Percentiles rank a stretch among this genome's conserved stretches.
Evolutionary conservation across 2,329 filamentous ascomycete species (phyloP).

Genomic region (Epicoccum sorghinum): DNA sequence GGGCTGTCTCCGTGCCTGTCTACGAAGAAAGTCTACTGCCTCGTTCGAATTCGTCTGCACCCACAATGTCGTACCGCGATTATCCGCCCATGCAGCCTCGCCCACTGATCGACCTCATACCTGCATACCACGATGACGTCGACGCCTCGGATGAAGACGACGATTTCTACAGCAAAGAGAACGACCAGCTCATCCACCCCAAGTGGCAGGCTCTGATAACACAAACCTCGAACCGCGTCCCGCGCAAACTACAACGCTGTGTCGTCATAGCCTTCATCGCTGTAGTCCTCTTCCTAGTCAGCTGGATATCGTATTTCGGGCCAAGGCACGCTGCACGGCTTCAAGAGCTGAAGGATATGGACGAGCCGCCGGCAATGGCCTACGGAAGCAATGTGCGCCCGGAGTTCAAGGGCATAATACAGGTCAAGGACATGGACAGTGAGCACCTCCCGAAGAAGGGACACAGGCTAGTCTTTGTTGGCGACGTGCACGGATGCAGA

Average conservation of each 20-base stretch:
- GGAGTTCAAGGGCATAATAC: slow-evolving; percentile 57
- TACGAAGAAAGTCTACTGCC: slow-evolving; percentile 1
- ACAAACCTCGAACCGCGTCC: slow-evolving; percentile 36
- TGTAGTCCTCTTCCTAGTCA: slow-evolving; percentile 37
- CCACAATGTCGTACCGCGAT: slow-evolving; percentile 35
- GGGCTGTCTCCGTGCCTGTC: background rate
- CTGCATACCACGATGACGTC: slow-evolving; percentile 32
- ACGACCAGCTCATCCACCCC: slow-evolving; percentile 41
- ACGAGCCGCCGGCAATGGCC: slow-evolving; percentile 29
- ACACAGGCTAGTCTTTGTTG: slow-evolving; percentile 77
- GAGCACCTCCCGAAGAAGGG: slow-evolving; percentile 52
- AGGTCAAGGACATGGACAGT: slow-evolving; percentile 57
- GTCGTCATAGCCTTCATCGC: slow-evolving; percentile 41
- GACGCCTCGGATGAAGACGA: slow-evolving; percentile 50
- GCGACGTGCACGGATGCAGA: slow-evolving; percentile 91
- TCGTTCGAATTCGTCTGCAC: background rate
- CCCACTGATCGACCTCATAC: slow-evolving; percentile 41
- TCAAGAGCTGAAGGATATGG: slow-evolving; percentile 45
- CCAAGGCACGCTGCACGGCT: slow-evolving; percentile 45
- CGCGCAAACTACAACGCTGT: slow-evolving; percentile 45
- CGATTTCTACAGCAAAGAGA: slow-evolving; percentile 44
- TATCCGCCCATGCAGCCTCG: slow-evolving; percentile 24
- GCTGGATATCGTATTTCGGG: slow-evolving; percentile 47
- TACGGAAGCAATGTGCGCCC: slow-evolving; percentile 58
- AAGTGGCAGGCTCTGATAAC: slow-evolving; percentile 39